Evolutionary conservation across 495 filamentous ascomycete genomes (phyloP), one percentile per base, ranked within the genome.

Genomic region (Sabuloglossum arenarium): DNA sequence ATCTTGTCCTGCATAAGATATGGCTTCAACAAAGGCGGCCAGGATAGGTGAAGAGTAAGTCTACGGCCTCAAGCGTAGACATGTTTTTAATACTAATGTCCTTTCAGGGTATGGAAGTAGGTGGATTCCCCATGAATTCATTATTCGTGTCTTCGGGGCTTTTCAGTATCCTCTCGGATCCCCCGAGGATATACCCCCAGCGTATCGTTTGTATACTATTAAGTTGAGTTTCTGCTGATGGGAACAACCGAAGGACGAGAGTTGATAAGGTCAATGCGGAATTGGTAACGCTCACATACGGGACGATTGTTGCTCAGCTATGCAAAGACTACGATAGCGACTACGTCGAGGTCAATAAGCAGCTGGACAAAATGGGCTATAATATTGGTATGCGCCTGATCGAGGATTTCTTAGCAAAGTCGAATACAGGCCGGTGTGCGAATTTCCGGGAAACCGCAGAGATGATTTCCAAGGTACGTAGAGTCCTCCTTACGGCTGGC

Each of bases 311-410:
- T 55, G 84, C 87, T 39, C 91, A 97, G 68, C 75, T 98, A 54
- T 95, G 88, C 71, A 88, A 90, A 66, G 91, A 98, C 73, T 94
- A 84, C 64, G 87, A 95, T 59, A 80, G 79, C 59, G 84, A 96
- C 68, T 98, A 98, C 63, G 74, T 79, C 53, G 86, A 97, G 66
- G 90, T 88, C 66, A 98, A 98, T 71, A 86, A 87, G 70, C 91
- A 98, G 66, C 73, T 98, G 47, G 91, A 98, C 65, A 93, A 88
- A 70, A 98, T 98, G 91, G 91, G 91, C 37, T 94, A 97, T 73
- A 96, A 95, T 61, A 97, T 98, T 58, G 91, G 91, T 8, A 76
- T 97, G 67, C 85, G 91, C 27, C 72, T 98, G 61, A 95, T 98
- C 66, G 91, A 98, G 62, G 91, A 98, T 67, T 98, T 94, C 66